Evolutionary conservation across 2,329 filamentous ascomycete species (phyloP).

Genomic region (Cytospora piceicola): DNA sequence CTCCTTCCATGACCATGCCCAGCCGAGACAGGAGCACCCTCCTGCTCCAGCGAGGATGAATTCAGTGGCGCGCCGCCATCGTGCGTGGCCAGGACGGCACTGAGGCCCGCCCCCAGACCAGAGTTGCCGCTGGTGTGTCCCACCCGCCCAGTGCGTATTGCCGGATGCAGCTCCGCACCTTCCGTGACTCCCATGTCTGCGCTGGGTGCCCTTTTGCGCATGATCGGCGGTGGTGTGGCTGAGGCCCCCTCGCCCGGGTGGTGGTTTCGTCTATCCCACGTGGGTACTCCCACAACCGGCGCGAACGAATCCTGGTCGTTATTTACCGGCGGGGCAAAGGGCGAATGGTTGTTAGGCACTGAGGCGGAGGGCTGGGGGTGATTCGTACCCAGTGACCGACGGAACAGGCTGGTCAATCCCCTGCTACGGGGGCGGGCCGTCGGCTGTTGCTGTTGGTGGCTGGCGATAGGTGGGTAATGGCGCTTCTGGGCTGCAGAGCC

Average conservation of each 20-base stretch:
- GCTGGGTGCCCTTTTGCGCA: constrained; percentile 22
- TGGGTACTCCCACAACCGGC: constrained; percentile 20
- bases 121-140: constrained; percentile 13
- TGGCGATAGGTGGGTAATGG: constrained; percentile 30
- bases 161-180: neutral
- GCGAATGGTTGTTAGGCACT: constrained; percentile 18
- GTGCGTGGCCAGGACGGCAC: constrained; percentile 12
- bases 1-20: constrained; percentile 22
- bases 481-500: constrained; percentile 35
- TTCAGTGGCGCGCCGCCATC: constrained; percentile 24
- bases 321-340: constrained; percentile 21
- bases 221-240: constrained; percentile 29
- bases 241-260: constrained; percentile 17
- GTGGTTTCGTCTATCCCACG: constrained; percentile 25
- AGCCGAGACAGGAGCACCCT: neutral
- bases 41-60: neutral
- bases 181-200: neutral
- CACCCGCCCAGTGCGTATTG: neutral
- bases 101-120: constrained; percentile 26
- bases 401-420: constrained; percentile 27
- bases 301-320: neutral
- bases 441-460: constrained; percentile 39
- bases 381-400: constrained; percentile 26
- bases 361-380: constrained; percentile 23
- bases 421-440: constrained; percentile 26